A percentile compares a stretch with the other conserved stretches of the same genome.
Conservation (phyloP, 2,329 filamentous ascomycete genomes). For the Fulvia fulva region DNA sequence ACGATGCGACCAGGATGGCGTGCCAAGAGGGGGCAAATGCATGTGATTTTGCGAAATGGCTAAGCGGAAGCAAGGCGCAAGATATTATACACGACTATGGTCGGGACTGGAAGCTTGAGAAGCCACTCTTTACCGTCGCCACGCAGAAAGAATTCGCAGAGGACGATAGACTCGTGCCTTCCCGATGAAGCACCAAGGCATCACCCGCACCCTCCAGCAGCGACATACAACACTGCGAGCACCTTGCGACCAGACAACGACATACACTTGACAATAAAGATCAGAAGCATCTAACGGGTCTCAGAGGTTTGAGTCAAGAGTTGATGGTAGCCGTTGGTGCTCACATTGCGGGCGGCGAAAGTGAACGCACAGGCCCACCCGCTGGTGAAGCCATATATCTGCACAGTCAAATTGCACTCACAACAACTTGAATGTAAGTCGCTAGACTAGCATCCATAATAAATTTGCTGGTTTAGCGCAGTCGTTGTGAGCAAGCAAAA, state of each 20-base stretch:
- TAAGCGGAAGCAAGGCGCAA: constrained; percentile 11
- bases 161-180: constrained; percentile 6
- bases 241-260: neutral
- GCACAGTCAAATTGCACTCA: too few relatives aligned
- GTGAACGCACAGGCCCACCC: too few relatives aligned
- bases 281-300: too few relatives aligned
- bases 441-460: too few relatives aligned
- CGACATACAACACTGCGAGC: neutral
- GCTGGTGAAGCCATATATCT: too few relatives aligned
- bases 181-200: neutral
- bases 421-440: too few relatives aligned
- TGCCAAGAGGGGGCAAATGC: constrained; percentile 3
- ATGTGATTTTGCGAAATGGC: constrained; percentile 19
- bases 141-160: constrained; percentile 15
- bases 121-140: constrained; percentile 19
- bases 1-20: neutral
- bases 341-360: too few relatives aligned
- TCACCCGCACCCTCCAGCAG: neutral
- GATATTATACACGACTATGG: constrained; percentile 17
- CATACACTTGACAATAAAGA: too few relatives aligned
- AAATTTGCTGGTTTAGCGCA: too few relatives aligned
- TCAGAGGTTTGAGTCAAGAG: too few relatives aligned
- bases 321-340: too few relatives aligned
- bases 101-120: constrained; percentile 13
- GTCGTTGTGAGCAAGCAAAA: too few relatives aligned